Conservation (phyloP, 345 rosid species). For the Melaleuca alternifolia region DNA sequence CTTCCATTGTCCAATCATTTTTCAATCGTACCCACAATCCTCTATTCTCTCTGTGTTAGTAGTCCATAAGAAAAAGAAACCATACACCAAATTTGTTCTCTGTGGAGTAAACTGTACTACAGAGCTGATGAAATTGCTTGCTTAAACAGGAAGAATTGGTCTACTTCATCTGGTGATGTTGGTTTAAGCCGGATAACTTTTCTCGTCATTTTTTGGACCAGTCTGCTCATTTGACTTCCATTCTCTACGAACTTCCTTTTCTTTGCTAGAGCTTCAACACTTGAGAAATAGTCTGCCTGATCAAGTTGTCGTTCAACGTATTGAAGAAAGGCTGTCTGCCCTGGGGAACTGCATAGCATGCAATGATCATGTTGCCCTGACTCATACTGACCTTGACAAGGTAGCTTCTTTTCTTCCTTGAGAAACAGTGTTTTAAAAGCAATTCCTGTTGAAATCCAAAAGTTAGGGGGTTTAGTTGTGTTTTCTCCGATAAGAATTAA, state of each 20-base stretch:
- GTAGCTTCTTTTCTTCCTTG: slow-evolving; percentile 9
- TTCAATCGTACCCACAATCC: not conserved
- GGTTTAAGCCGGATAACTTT: not conserved
- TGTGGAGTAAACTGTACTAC: not conserved
- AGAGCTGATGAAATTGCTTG: not conserved
- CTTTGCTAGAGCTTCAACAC: slow-evolving; percentile 72
- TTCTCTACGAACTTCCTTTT: not conserved
- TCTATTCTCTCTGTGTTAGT: not conserved
- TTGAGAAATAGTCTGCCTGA: slow-evolving; percentile 94
- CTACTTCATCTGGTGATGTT: not conserved
- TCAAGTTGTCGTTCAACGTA: slow-evolving; percentile 77
- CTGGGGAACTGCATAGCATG: slow-evolving; percentile 93
- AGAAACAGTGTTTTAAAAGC: not conserved
- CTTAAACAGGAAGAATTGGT: not conserved
- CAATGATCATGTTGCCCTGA: slow-evolving; percentile 93
- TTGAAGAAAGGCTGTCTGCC: slow-evolving; percentile 91
- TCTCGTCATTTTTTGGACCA: not conserved
- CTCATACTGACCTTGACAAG: slow-evolving; percentile 86
- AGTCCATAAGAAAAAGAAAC: not conserved
- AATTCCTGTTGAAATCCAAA: not conserved
- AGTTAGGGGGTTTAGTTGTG: not conserved
- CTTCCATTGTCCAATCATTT: not conserved
- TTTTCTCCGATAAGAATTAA: not conserved
- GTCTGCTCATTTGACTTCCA: not conserved
- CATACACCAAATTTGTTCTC: not conserved